A percentile compares a stretch with the other conserved stretches of the same genome.
Conservation (phyloP, 73 alveolate genomes). For the Symbiodinium natans region DNA sequence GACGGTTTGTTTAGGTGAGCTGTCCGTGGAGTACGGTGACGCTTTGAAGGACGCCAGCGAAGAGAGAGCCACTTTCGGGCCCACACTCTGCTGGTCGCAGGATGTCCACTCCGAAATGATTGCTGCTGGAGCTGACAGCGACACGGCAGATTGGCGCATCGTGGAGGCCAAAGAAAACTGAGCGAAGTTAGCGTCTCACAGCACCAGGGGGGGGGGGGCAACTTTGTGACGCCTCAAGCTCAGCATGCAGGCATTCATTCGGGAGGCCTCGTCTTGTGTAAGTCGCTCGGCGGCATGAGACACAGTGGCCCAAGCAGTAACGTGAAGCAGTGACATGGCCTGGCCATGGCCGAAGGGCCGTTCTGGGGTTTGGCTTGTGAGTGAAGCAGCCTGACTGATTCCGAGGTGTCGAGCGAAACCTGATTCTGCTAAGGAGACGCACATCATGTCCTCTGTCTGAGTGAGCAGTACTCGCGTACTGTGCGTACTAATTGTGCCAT, state of each 20-base stretch:
- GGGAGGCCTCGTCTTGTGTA: conserved; percentile 56
- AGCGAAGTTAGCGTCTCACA: background rate
- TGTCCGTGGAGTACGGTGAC: conserved; percentile 57
- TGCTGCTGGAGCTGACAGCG: conserved; percentile 81
- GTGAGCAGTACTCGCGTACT: background rate
- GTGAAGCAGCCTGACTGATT: background rate
- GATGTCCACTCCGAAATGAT: conserved; percentile 73
- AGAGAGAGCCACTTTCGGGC: background rate
- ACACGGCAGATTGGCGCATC: conserved; percentile 87
- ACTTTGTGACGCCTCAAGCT: background rate
- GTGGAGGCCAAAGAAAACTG: conserved; percentile 15
- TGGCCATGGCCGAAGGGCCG: background rate
- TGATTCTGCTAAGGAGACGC: conserved; percentile 43
- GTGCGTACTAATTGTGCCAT: no score
- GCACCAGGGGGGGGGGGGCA: background rate
- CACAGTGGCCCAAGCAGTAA: background rate
- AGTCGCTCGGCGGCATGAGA: conserved; percentile 17
- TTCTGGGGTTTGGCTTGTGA: background rate
- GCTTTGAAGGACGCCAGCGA: conserved; percentile 37
- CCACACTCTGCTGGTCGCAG: background rate
- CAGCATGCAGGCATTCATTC: conserved; percentile 53
- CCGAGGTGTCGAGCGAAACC: conserved; percentile 61
- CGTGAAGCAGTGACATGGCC: background rate
- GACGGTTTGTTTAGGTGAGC: conserved; percentile 15
- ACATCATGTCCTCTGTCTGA: background rate